Base-by-base conservation (phyloP, 1,139 yeast genomes). In the Geotrichum aggregatum region DNA sequence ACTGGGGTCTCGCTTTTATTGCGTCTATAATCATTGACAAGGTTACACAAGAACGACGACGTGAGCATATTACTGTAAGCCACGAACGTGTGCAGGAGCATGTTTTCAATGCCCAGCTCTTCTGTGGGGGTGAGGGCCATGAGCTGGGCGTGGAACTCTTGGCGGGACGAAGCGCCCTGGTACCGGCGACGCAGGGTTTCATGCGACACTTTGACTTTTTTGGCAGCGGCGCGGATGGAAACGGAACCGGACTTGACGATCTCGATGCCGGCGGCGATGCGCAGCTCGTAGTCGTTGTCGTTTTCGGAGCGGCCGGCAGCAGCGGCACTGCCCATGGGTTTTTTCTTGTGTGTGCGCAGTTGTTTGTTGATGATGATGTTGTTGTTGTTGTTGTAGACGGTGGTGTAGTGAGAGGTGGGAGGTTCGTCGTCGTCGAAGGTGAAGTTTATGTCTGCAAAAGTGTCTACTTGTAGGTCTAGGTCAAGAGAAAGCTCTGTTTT, bases 221-320 rank as follows among this genome's bases (percentile, higher is more conserved):
- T 51, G 13, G 54, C 54, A 2, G 54, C 54, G 4, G 51, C 54
- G 11, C 54, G 47, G 34, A 51, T 43, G 4, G 54, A 51, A 6
- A 51, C 13, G 3, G 28, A 11, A 16, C 43, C 44, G 18, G 36
- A 14, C 24, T 28, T 43, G 10, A 51, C 50, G 7, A 43, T 42
- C 7, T 30, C 46, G 18, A 51, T 44, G 5, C 51, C 54, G 3
- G 43, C 34, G 2, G 44, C 35, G 5, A 51, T 40, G n/a, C 51
- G 38, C 5, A 18, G 24, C 33, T 51, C 54, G n/a, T 41, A 41
- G 44, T 41, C 44, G 35, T 14, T 41, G 4, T 41, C 35, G 14
- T 14, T 16, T 2, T 41, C 44, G n/a, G n/a, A 2, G 16, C 19
- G 19, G 36, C 14, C n/a, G 11, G 34, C n/a, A 14, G 34, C n/a